Evolutionary conservation across 2,329 filamentous ascomycete species (phyloP).

Genomic region (Fusarium drepaniforme): DNA sequence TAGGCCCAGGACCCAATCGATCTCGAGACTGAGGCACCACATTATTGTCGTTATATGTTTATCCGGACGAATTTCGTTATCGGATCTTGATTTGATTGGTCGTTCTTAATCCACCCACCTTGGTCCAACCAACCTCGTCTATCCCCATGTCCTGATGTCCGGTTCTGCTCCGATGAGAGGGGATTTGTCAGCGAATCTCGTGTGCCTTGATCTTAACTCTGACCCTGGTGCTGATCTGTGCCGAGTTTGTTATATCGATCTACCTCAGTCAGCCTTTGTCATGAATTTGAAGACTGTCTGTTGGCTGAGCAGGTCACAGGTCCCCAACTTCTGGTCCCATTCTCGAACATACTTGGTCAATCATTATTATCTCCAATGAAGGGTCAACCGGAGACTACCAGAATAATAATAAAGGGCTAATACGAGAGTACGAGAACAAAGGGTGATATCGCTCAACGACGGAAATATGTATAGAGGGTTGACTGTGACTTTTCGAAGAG

Average conservation of each 20-base stretch:
- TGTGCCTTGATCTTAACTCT: neutral
- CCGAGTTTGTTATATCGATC: neutral
- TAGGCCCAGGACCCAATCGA: neutral
- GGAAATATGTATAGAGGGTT: neutral
- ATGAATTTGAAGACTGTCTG: neutral
- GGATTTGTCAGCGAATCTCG: neutral
- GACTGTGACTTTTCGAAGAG: neutral
- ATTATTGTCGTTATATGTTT: neutral
- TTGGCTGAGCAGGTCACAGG: neutral
- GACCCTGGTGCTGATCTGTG: neutral
- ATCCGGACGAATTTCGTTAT: neutral
- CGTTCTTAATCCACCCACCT: neutral
- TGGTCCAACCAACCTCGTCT: neutral
- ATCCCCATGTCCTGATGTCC: neutral
- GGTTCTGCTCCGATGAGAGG: neutral
- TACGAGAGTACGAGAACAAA: neutral
- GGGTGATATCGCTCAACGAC: neutral
- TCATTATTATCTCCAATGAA: too few species aligned
- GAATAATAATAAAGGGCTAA: neutral
- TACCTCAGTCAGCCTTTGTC: neutral
- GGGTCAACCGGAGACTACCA: accelerated
- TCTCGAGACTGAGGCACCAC: neutral
- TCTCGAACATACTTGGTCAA: neutral
- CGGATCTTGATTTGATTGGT: neutral
- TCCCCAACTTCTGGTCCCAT: neutral